Conservation (phyloP, 2,329 filamentous ascomycete species). For the Botrytis squamosa region DNA sequence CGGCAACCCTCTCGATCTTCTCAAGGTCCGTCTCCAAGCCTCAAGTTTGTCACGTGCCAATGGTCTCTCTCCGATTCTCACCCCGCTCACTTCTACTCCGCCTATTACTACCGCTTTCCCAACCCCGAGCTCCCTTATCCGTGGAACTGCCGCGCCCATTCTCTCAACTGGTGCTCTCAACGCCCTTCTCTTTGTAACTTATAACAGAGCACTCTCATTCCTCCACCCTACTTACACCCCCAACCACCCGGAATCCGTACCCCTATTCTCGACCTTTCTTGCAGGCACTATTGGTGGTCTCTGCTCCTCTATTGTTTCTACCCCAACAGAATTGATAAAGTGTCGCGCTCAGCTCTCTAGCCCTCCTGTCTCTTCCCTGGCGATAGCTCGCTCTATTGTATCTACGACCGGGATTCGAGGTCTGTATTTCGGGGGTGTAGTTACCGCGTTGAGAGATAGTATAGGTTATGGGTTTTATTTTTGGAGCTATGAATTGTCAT, state of each 20-base stretch:
- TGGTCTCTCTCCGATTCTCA: not conserved
- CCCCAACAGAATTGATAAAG: constrained; percentile 88
- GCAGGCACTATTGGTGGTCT: constrained; percentile 81
- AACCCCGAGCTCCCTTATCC: constrained; percentile 45
- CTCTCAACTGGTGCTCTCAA: constrained; percentile 90
- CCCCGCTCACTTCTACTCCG: constrained; percentile 25
- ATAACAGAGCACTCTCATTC: constrained; percentile 75
- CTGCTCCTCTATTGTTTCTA: constrained; percentile 80
- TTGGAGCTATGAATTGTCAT: constrained; percentile 82
- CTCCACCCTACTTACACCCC: constrained; percentile 48
- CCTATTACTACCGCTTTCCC: constrained; percentile 40
- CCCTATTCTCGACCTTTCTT: constrained; percentile 68
- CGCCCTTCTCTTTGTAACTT: constrained; percentile 83
- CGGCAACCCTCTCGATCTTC: constrained; percentile 79
- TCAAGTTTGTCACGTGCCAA: constrained; percentile 36
- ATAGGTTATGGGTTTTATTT: constrained; percentile 98
- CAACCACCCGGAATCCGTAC: constrained; percentile 25
- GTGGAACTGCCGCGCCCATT: constrained; percentile 79
- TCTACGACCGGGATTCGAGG: constrained; percentile 61
- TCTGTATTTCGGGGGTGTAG: constrained; percentile 75
- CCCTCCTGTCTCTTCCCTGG: constrained; percentile 46
- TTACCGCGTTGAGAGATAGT: constrained; percentile 81
- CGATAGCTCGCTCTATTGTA: constrained; percentile 61
- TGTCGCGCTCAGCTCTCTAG: constrained; percentile 74
- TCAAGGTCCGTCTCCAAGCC: constrained; percentile 81